Base-by-base conservation (phyloP, 2,329 filamentous ascomycete species). In the Bretziella fagacearum region DNA sequence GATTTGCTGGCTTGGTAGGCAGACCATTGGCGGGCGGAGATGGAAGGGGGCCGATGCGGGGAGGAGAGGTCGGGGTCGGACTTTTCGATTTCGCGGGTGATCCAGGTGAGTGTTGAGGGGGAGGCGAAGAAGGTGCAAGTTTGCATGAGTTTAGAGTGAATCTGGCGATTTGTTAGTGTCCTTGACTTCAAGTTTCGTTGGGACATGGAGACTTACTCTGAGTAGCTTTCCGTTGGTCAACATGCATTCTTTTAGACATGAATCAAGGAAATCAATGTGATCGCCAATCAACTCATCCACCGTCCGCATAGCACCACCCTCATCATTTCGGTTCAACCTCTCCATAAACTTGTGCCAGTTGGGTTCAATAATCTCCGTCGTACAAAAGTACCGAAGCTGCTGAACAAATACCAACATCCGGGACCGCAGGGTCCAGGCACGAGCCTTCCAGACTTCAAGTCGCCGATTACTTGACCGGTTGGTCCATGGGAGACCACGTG, bases 271-370 rank as follows among this genome's bases (percentile, higher is more conserved):
- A 63, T 96, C 91, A 51, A 98, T 87, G 63, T 98, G 91, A 58
- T 96, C 87, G 64, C 96, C 85, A 91, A 98, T 98, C 58, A 98
- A 65, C 64, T 96, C 86, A 58, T 98, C 91, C 1, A 98, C 91
- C 0, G 91, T 98, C 30, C 86, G 65, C 33, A 66, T 67, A 18
- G 44, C 37, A 4, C 40, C 26, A 13, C 2, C 60, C 59, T 10
- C 58, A 48, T 75, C 72, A 51, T 70, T 71, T 7, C 67, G 74
- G 66, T 79, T 80, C 4, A 96, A 70, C 26, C 84, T 73, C n/a
- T 80, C 77, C 85, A 95, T 95, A 52, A 98, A 76, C 41, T 79
- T 81, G 54, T 85, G 78, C 91, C 91, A 98, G 61, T 96, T 96
- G 2, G 89, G 91, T 62, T 98, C 91, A 47, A 98, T 93, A 46